These are phyloP conservation scores for Xylaria sp. DNA, from an alignment of 2,329 filamentous ascomycete genomes.

Conservation along the genomic window DNA sequence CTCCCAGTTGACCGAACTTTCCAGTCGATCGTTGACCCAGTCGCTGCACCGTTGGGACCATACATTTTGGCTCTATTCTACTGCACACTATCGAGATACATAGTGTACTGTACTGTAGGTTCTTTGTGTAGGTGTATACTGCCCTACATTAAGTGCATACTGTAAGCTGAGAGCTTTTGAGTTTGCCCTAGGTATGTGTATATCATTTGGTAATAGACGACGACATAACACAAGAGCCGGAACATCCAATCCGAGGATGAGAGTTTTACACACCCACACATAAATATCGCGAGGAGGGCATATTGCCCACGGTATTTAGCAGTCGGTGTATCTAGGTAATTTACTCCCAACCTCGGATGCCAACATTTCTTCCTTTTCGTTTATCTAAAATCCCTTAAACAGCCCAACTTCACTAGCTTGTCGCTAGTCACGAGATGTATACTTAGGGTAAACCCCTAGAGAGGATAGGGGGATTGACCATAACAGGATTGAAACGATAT, in stretches of 20 bases:
- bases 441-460: neutral
- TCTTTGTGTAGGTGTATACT: no score
- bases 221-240: neutral
- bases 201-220: neutral
- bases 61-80: neutral
- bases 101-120: neutral
- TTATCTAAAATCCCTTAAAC: neutral
- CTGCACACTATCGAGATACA: neutral
- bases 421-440: neutral
- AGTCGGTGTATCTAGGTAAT: neutral
- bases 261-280: neutral
- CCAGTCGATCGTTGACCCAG: conserved; percentile 25
- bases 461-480: neutral
- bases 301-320: neutral
- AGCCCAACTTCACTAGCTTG: neutral
- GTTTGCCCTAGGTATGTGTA: neutral
- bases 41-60: conserved; percentile 21
- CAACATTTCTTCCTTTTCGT: no score
- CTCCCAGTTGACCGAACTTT: conserved; percentile 10
- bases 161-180: neutral
- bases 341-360: neutral
- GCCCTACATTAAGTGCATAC: no score
- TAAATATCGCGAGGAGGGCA: neutral
- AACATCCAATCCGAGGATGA: neutral
- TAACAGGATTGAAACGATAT: neutral